Evolutionary conservation across 2,329 filamentous ascomycete genomes (phyloP), one percentile per base, ranked within the genome.

Genomic region (Biscogniauxia marginata): DNA sequence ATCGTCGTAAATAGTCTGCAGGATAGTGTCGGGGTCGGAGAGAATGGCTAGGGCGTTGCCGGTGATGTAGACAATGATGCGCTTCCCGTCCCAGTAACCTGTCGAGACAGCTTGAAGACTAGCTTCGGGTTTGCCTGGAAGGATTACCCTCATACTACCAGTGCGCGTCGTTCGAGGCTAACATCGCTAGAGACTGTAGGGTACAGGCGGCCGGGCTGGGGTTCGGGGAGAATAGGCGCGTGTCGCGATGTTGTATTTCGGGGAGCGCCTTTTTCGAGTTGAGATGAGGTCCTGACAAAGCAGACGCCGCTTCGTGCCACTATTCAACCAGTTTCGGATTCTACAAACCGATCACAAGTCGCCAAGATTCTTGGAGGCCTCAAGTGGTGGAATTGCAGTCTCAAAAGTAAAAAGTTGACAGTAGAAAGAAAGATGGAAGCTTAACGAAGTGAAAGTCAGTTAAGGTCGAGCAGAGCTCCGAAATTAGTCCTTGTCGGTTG

Each of bases 1-100:
- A 67, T 96, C 89, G 68, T 95, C 87, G 76, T 96, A 96, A 64
- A 96, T 88, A 3, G 93, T 97, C 73, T 99, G 95, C 30, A 96
- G 75, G 61, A 97, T 84, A 53, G 84, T 84, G 59, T 87, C 81
- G 52, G 90, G 84, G 50, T 86, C 88, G 68, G 85, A 83, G 64
- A 98, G 85, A 66, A 99, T 87, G 52, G 95, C 85, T 62, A 98
- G 84, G 59, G 91, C 91, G 74, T 88, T 90, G 67, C 93, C 93
- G 58, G 90, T 95, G 63, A 97, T 89, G 75, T 98, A 99, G 51
- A 86, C 85, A 53, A 69, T 50, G 48, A 66, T 61, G 57, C 66
- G 64, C 52, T 58, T 64, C 68, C 67, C 68, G 64, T 75, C 71
- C 77, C 77, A 80, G 65, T 70, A 75, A 59, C 77, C 77, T 51